Base-by-base conservation (phyloP, 495 filamentous ascomycete genomes). In the Acidiella bohemica region DNA sequence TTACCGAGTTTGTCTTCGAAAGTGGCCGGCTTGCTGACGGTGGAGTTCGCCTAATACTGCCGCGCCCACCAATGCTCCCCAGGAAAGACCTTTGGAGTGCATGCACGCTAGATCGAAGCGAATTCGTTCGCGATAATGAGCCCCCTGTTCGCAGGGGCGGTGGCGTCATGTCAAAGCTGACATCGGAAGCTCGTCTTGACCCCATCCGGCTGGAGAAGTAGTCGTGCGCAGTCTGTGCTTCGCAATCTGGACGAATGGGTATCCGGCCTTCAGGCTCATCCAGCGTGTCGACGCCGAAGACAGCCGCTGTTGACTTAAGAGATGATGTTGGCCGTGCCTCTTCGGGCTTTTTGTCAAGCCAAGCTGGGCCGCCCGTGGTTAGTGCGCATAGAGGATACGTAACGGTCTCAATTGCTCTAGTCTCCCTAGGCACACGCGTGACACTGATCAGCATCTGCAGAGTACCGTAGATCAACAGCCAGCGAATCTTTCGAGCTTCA, bases 381-480 rank as follows among this genome's bases (percentile, higher is more conserved):
- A 61, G 48, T 26, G 53, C 55, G 41, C 59, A 64, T 10, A 64
- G 46, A 10, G 58, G 58, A 35, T 64, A 64, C 4, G 30, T 33
- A 9, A 56, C 30, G 1, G 23, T 37, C 23, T 58, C 54, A 8
- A 54, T 46, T 22, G 61, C 55, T 12, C 54, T 46, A 14, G 62
- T 58, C 42, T 61, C 59, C 27, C 48, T 47, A 11, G 61, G 61
- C 0, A 57, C 61, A 16, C 53, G 52, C 3, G 47, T 51, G 8
- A 59, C 49, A 12, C 58, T 61, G 16, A 54, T 49, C 14, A 64
- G 53, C 44, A 61, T 58, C 55, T 86, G 81, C 14, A 86, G 59
- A 11, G 79, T 63, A 23, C 74, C 71, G 54, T 86, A 86, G 26
- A 85, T 68, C 10, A 85, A 58, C 3, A 82, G 61, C 81, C 81